Percentiles rank a stretch among this genome's conserved stretches.
Conservation (phyloP, 1,284 basidiomycete species). For the Ceratobasidium sp. region DNA sequence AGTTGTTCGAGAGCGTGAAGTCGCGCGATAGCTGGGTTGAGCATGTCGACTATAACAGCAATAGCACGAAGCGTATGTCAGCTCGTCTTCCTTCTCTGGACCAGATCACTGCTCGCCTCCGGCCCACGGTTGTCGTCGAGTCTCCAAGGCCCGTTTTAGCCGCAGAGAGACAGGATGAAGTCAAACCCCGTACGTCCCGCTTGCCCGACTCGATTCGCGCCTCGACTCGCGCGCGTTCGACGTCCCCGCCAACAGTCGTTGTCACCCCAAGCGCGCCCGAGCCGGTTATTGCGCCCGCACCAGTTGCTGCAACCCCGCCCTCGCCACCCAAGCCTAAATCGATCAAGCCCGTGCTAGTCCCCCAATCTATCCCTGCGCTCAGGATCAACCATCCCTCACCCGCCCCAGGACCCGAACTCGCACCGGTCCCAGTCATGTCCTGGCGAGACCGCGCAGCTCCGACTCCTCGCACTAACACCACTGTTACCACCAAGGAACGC, state of each 20-base stretch:
- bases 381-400: constrained; percentile 15
- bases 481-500: neutral
- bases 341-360: constrained; percentile 26
- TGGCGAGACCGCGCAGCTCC: constrained; percentile 36
- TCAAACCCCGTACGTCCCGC: constrained; percentile 37
- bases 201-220: constrained; percentile 37
- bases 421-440: constrained; percentile 40
- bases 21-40: constrained; percentile 69
- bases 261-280: constrained; percentile 5
- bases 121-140: constrained; percentile 45
- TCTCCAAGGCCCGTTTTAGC: neutral
- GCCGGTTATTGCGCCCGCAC: neutral
- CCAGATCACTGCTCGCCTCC: constrained; percentile 76
- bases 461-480: neutral
- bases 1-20: constrained; percentile 68
- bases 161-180: constrained; percentile 25
- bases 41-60: constrained; percentile 70
- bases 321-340: constrained; percentile 36
- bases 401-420: constrained; percentile 20
- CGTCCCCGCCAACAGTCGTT: constrained; percentile 32
- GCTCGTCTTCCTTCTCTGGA: constrained; percentile 73
- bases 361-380: constrained; percentile 43
- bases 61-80: constrained; percentile 42
- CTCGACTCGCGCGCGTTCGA: constrained; percentile 38
- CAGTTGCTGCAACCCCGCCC: neutral